Base-by-base conservation (phyloP, 148 eudicot genomes). In the Suaeda aralocaspica region DNA sequence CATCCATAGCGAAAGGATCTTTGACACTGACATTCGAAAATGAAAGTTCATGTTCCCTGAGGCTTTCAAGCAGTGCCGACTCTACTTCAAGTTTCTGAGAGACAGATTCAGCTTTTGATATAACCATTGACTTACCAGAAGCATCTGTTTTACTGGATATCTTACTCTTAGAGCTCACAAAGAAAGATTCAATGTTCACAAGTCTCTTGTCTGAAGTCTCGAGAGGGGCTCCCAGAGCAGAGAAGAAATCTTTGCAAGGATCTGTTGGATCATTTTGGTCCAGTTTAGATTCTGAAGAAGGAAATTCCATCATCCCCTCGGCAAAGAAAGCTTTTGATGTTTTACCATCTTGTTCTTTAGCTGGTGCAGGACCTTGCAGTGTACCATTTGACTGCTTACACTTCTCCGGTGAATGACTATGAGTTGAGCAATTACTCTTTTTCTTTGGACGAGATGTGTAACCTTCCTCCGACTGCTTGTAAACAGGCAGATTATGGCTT, bases 1-100 rank as follows among this genome's bases (percentile, higher is more conserved):
- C 59, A 68, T 79, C 59, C 64, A 82, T 61, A 53, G 71, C 57
- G 67, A 75, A 72, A 45, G 73, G 72, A 44, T 73, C 80, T 36
- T 52, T 67, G 25, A 74, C 65, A 58, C 61, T 73, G 59, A 72
- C 4, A 71, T 69, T 74, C 18, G 71, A 69, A 36, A 76, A 48
- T 14, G 56, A 49, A 64, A 60, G 46, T 18, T 81, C 67, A 39
- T 64, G 78, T 48, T 71, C 71, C 24, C 60, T 66, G 61, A 62
- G 36, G 30, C 69, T 69, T 66, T 67, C 78, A 22, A 72, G 64
- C 61, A 63, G 66, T 58, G 64, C 55, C 12, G 52, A 67, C 65
- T 72, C 70, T 8, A 25, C 36, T 34, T 52, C 56, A 30, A 53
- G 73, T 70, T 70, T 67, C 74, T 44, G 68, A 76, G 64, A 67